Conservation (phyloP, 345 rosid species). For the Passiflora organensis region DNA sequence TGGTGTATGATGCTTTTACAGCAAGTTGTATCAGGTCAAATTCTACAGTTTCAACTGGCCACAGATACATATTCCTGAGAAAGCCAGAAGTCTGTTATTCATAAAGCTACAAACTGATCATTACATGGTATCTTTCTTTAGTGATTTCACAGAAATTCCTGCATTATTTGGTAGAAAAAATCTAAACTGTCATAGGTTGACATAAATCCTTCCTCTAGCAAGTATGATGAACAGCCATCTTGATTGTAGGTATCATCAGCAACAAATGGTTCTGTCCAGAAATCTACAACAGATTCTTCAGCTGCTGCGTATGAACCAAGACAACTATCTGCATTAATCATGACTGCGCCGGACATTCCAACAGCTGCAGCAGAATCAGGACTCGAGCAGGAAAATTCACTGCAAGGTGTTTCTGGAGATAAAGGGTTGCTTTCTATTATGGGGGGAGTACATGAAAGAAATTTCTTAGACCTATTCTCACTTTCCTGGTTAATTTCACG, state of each 20-base stretch:
- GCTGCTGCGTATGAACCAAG: not conserved
- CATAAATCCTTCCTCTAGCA: too few species aligned
- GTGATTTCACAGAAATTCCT: too few species aligned
- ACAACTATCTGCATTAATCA: not conserved
- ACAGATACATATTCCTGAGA: too few species aligned
- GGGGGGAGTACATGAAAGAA: not conserved
- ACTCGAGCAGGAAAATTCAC: not conserved
- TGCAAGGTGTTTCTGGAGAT: conserved; percentile 13
- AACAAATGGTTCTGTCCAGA: conserved; percentile 18
- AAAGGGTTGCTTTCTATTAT: conserved; percentile 19
- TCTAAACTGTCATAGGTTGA: too few species aligned
- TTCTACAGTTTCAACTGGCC: too few species aligned
- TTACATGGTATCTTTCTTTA: too few species aligned
- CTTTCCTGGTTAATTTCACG: not conserved
- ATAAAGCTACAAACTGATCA: too few species aligned
- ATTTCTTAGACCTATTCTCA: not conserved
- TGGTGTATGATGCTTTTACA: too few species aligned
- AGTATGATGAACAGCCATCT: not conserved
- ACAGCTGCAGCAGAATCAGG: not conserved
- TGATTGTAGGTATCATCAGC: not conserved
- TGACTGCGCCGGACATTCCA: not conserved
- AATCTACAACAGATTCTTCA: conserved; percentile 6
- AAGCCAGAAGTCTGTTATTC: too few species aligned
- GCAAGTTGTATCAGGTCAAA: too few species aligned
- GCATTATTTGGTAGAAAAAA: too few species aligned